Evolutionary conservation across 768 basidiomycete species (phyloP).

Genomic region (Mycena albidolilacea): DNA sequence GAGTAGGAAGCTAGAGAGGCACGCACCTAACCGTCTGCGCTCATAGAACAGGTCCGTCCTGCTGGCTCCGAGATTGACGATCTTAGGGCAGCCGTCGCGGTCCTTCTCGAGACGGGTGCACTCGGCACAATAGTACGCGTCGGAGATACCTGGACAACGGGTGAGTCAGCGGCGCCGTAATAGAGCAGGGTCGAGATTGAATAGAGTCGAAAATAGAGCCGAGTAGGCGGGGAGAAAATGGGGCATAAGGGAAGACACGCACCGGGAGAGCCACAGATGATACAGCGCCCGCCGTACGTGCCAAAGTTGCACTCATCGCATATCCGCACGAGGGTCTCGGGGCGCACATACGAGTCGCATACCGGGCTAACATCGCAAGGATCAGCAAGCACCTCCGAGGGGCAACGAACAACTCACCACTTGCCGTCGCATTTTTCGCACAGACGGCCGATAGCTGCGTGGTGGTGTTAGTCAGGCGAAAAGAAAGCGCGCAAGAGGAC

Average conservation of each 20-base stretch:
- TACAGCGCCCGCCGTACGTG: slow-evolving; percentile 97
- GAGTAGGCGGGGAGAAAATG: too few species aligned
- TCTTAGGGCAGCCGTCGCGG: slow-evolving; percentile 98
- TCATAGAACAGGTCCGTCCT: slow-evolving; percentile 95
- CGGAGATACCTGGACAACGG: slow-evolving; percentile 84
- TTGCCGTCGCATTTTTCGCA: slow-evolving; percentile 99
- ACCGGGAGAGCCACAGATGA: slow-evolving; percentile 98
- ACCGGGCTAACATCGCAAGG: slow-evolving; percentile 76
- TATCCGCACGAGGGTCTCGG: slow-evolving; percentile 97
- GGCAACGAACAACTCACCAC: slow-evolving; percentile 73
- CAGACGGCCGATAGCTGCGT: slow-evolving; percentile 92
- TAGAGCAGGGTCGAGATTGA: too few species aligned
- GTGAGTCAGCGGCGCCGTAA: background rate
- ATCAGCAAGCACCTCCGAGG: too few species aligned
- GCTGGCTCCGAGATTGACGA: slow-evolving; percentile 96
- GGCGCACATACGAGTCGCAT: slow-evolving; percentile 99
- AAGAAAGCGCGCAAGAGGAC: slow-evolving; percentile 42
- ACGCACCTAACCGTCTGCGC: slow-evolving; percentile 83
- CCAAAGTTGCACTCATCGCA: slow-evolving; percentile 99
- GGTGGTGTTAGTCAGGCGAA: background rate
- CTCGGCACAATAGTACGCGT: slow-evolving; percentile 99
- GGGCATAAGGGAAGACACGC: slow-evolving; percentile 39
- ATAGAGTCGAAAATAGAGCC: too few species aligned
- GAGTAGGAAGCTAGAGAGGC: background rate
- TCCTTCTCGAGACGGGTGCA: slow-evolving; percentile 98